These are phyloP conservation scores for Lecanicillium sp. DNA, from an alignment of 2,329 filamentous ascomycete species.

Conservation along the genomic window DNA sequence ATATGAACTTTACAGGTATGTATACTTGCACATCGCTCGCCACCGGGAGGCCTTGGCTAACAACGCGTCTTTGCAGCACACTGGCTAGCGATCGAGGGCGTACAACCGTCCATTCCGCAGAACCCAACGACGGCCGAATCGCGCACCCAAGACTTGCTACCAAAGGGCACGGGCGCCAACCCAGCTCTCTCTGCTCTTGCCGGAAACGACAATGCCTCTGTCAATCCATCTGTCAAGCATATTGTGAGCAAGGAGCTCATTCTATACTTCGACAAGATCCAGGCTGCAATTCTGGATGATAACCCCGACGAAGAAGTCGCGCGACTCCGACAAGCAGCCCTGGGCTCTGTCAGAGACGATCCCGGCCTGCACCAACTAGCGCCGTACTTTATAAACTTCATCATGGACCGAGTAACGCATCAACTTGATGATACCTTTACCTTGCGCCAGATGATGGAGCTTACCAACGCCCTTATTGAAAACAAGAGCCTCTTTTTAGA, in stretches of 20 bases:
- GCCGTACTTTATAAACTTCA: conserved; percentile 93
- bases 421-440: conserved; percentile 84
- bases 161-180: conserved; percentile 85
- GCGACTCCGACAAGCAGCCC: conserved; percentile 70
- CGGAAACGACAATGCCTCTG: conserved; percentile 73
- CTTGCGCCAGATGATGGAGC: conserved; percentile 84
- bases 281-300: conserved; percentile 79
- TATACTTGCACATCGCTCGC: conserved; percentile 69
- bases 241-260: conserved; percentile 93
- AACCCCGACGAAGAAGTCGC: conserved; percentile 69
- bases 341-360: conserved; percentile 79
- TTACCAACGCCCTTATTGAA: conserved; percentile 74
- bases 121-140: conserved; percentile 86
- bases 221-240: conserved; percentile 91
- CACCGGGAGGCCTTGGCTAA: conserved; percentile 46
- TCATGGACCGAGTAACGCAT: conserved; percentile 93
- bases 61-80: conserved; percentile 52
- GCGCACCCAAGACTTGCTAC: conserved; percentile 73
- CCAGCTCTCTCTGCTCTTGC: conserved; percentile 73
- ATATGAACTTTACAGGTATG: conserved; percentile 83
- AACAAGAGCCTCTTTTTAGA: conserved; percentile 72
- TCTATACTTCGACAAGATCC: conserved; percentile 94
- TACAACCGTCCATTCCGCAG: conserved; percentile 92
- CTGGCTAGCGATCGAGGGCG: conserved; percentile 95
- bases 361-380: conserved; percentile 91